Evolutionary conservation across 75 land plant genomes (phyloP).

Genomic region (Chamaecyparis obtusa): DNA sequence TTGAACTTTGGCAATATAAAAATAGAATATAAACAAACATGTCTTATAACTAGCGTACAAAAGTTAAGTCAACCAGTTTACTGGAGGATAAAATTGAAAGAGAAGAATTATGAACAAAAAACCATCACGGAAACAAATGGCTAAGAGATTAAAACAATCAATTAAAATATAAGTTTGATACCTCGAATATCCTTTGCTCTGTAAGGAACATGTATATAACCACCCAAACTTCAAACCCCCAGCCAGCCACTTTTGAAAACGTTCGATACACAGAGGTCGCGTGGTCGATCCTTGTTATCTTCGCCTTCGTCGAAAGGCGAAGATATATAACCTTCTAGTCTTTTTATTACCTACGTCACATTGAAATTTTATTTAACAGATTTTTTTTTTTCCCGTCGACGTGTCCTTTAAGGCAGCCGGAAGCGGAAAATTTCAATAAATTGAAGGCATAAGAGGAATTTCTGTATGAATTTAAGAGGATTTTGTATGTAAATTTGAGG

Average conservation of each 20-base stretch:
- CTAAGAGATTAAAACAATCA: too few relatives aligned
- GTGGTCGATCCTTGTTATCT: background rate
- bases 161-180: background rate
- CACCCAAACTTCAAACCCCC: background rate
- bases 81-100: background rate
- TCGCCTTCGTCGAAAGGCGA: background rate
- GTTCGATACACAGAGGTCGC: background rate
- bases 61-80: background rate
- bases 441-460: background rate
- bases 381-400: background rate
- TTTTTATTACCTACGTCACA: too few relatives aligned
- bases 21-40: too few relatives aligned
- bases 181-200: background rate
- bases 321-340: background rate
- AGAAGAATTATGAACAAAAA: background rate
- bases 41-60: background rate
- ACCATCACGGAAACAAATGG: background rate
- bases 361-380: too few relatives aligned
- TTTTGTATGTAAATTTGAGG: background rate
- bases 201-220: too few relatives aligned
- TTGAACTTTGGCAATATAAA: too few relatives aligned
- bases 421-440: background rate
- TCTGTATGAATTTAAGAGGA: background rate
- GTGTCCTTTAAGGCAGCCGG: background rate
- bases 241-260: background rate